phyloP scores from a whole-genome alignment of 176 grass and related monocot genomes.

The Oryza brachyantha region DNA sequence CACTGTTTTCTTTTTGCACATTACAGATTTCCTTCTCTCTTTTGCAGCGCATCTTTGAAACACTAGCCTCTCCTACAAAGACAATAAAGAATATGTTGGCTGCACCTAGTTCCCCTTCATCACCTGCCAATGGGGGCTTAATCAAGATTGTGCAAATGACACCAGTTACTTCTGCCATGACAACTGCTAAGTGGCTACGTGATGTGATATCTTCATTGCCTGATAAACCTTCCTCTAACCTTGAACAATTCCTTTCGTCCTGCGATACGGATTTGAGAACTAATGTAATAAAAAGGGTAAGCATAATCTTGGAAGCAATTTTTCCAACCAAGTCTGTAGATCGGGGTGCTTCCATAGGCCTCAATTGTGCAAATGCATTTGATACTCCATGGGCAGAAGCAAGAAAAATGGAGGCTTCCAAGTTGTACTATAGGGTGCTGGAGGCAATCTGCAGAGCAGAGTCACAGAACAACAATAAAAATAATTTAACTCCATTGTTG shows the following conservation, averaged over 20 bases:
- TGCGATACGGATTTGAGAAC: constrained; percentile 56
- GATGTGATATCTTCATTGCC: constrained; percentile 80
- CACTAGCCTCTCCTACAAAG: constrained; percentile 67
- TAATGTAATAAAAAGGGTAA: constrained; percentile 54
- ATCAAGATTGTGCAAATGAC: constrained; percentile 73
- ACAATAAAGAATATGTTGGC: constrained; percentile 66
- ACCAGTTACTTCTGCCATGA: constrained; percentile 89
- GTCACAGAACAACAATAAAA: constrained; percentile 43
- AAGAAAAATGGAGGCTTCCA: constrained; percentile 89
- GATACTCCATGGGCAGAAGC: constrained; percentile 79
- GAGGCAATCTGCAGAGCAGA: constrained; percentile 79
- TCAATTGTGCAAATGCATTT: constrained; percentile 64
- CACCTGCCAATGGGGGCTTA: constrained; percentile 46
- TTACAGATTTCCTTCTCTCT: constrained; percentile 20
- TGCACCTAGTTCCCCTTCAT: constrained; percentile 72
- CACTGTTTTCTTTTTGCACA: constrained; percentile 12
- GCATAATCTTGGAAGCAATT: constrained; percentile 84
- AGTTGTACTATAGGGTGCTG: constrained; percentile 87
- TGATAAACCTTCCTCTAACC: constrained; percentile 66
- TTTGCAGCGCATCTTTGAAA: constrained; percentile 78
- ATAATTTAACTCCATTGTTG: constrained; percentile 76
- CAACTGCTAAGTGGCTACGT: constrained; percentile 91
- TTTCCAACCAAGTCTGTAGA: constrained; percentile 58
- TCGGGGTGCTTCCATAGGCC: constrained; percentile 41
- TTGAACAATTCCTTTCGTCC: constrained; percentile 68